Evolutionary conservation across 2,329 filamentous ascomycete genomes (phyloP).

Genomic region (Lanzia echinophila): DNA sequence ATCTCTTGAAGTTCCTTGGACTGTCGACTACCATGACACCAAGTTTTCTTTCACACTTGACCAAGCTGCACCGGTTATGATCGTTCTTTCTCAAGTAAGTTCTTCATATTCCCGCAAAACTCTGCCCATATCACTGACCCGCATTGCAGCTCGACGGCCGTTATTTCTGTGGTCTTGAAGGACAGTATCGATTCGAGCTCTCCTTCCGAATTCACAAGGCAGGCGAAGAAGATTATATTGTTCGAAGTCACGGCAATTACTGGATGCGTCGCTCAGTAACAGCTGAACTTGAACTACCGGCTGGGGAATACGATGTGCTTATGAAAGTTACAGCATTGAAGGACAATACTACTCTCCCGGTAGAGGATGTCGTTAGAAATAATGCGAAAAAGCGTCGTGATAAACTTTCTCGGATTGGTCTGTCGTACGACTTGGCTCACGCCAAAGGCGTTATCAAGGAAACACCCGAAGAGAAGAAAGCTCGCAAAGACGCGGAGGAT

Average conservation of each 20-base stretch:
- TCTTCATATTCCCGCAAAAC: too few species aligned
- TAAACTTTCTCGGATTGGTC: slow-evolving; percentile 53
- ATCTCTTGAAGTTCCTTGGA: slow-evolving; percentile 54
- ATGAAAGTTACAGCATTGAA: slow-evolving; percentile 47
- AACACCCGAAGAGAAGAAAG: slow-evolving; percentile 35
- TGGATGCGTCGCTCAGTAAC: slow-evolving; percentile 51
- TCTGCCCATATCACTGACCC: background rate
- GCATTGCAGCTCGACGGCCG: slow-evolving; percentile 42
- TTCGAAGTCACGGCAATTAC: slow-evolving; percentile 40
- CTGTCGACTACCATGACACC: slow-evolving; percentile 46
- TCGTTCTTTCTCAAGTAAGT: slow-evolving; percentile 41
- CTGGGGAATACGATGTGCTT: slow-evolving; percentile 51
- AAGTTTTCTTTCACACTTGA: slow-evolving; percentile 51
- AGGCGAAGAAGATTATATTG: slow-evolving; percentile 51
- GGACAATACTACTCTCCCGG: slow-evolving; percentile 34
- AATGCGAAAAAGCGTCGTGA: slow-evolving; percentile 35
- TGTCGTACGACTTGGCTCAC: slow-evolving; percentile 54
- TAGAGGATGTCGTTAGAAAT: slow-evolving; percentile 39
- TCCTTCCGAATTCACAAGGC: slow-evolving; percentile 41
- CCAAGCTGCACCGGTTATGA: slow-evolving; percentile 46
- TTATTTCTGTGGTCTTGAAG: slow-evolving; percentile 53
- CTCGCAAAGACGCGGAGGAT: slow-evolving; percentile 39
- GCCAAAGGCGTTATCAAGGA: slow-evolving; percentile 49
- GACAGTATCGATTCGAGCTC: slow-evolving; percentile 45
- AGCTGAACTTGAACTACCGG: slow-evolving; percentile 50